These are phyloP conservation scores for Dactylellina sp. DNA, from an alignment of 2,329 filamentous ascomycete genomes.

Conservation along the genomic window DNA sequence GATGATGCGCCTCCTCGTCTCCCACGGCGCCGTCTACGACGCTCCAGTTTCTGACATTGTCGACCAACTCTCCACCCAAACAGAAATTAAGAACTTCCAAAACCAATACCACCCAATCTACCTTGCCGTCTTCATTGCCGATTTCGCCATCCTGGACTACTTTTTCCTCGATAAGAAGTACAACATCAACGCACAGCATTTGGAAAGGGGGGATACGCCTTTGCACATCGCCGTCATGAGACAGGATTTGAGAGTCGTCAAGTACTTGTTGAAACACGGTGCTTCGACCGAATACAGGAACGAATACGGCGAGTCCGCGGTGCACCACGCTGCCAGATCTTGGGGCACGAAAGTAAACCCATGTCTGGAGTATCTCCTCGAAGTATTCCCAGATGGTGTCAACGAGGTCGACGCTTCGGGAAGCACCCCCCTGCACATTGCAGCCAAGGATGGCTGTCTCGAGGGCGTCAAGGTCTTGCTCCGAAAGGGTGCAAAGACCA, in stretches of 20 bases:
- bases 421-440: constrained; percentile 56
- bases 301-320: constrained; percentile 50
- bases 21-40: constrained; percentile 45
- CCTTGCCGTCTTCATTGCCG: constrained; percentile 54
- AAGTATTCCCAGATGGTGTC: constrained; percentile 53
- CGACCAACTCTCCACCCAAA: constrained; percentile 31
- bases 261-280: constrained; percentile 47
- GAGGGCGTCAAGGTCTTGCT: constrained; percentile 52
- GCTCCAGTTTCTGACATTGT: constrained; percentile 43
- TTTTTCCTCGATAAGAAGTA: constrained; percentile 48
- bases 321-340: constrained; percentile 51
- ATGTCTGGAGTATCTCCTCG: constrained; percentile 54
- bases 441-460: constrained; percentile 45
- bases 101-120: constrained; percentile 56
- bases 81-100: constrained; percentile 55
- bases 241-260: constrained; percentile 52
- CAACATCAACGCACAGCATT: constrained; percentile 49
- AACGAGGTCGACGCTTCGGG: constrained; percentile 49
- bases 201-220: constrained; percentile 51
- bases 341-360: constrained; percentile 55
- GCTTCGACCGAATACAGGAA: constrained; percentile 51
- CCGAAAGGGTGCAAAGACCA: constrained; percentile 39
- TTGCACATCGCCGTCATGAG: constrained; percentile 54
- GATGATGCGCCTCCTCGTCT: constrained; percentile 51
- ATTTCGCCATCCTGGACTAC: constrained; percentile 53